Base-by-base conservation (phyloP, 257 asterid genomes). In the Eucommia ulmoides region DNA sequence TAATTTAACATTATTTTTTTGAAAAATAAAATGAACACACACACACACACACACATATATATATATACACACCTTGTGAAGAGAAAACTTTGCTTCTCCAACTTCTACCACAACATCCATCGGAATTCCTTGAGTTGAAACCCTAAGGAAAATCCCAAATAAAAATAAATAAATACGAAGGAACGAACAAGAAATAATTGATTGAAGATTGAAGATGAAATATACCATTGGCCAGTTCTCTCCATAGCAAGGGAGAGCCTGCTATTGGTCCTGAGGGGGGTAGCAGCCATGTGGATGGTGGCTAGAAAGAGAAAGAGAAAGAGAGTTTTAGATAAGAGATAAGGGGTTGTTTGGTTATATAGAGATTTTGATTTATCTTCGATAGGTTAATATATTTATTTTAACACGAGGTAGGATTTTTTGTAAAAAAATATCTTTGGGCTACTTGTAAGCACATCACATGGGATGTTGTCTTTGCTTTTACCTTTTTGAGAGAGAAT, bases 1-100 rank as follows among this genome's bases (percentile, higher is more conserved):
- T n/a, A n/a, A n/a, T n/a, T n/a, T n/a, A n/a, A n/a, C n/a, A n/a
- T n/a, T n/a, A n/a, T n/a, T n/a, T n/a, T n/a, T n/a, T n/a, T n/a
- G n/a, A n/a, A n/a, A n/a, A n/a, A n/a, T n/a, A n/a, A n/a, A n/a
- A n/a, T n/a, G n/a, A n/a, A n/a, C n/a, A n/a, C n/a, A n/a, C n/a
- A n/a, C n/a, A n/a, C n/a, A n/a, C n/a, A n/a, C n/a, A n/a, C n/a
- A n/a, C n/a, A n/a, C n/a, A n/a, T n/a, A n/a, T n/a, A n/a, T n/a
- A n/a, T n/a, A n/a, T n/a, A n/a, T n/a, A n/a, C 51, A 21, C 59
- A 86, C 98, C 94, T 91, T 91, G 75, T 91, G 98, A 58, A 91
- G 96, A 25, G 88, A 73, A 62, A 91, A 79, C 35, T 60, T 69
- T 48, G 95, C 93, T 68, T 69, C 92, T 16, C 92, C 95, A 8